Percentiles rank a stretch among this genome's conserved stretches.
phyloP scores from a whole-genome alignment of 78 protist species.

The Emiliania huxleyi region DNA sequence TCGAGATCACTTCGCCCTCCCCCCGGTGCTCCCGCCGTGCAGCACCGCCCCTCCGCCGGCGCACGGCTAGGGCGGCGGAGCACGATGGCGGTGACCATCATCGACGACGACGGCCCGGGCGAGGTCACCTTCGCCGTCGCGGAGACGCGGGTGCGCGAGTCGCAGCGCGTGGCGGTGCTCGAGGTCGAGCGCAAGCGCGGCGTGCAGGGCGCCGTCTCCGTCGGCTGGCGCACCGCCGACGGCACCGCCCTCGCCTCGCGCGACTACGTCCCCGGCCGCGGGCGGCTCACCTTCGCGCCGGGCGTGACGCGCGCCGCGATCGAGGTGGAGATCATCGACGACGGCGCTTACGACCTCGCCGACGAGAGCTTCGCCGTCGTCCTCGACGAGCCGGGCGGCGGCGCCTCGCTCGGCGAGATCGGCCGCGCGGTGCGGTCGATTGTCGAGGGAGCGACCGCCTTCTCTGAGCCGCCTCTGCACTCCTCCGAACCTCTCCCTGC shows the following conservation, averaged over 20 bases:
- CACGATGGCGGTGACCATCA: not conserved
- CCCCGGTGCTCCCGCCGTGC: too few species aligned
- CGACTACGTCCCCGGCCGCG: not conserved
- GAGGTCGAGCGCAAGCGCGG: not conserved
- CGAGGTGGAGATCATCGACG: not conserved
- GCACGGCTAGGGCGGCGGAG: too few species aligned
- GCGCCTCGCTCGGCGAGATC: not conserved
- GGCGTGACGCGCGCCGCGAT: not conserved
- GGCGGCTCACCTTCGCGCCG: not conserved
- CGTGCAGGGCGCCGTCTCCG: not conserved
- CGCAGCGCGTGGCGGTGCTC: not conserved
- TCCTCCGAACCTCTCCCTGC: too few species aligned
- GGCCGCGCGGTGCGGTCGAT: not conserved
- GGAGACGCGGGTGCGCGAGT: not conserved
- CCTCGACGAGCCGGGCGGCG: not conserved
- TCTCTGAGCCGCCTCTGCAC: not conserved
- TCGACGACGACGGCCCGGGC: constrained; percentile 3
- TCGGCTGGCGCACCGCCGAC: not conserved
- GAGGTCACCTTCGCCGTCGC: not conserved
- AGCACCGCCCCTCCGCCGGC: too few species aligned
- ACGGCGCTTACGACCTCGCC: not conserved
- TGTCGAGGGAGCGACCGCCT: not conserved
- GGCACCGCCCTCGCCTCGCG: not conserved
- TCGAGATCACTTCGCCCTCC: too few species aligned
- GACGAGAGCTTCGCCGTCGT: not conserved